Evolutionary conservation across 2,329 filamentous ascomycete species (phyloP), one percentile per base, ranked within the genome.

Genomic region (Chaetomiaceae sp.): DNA sequence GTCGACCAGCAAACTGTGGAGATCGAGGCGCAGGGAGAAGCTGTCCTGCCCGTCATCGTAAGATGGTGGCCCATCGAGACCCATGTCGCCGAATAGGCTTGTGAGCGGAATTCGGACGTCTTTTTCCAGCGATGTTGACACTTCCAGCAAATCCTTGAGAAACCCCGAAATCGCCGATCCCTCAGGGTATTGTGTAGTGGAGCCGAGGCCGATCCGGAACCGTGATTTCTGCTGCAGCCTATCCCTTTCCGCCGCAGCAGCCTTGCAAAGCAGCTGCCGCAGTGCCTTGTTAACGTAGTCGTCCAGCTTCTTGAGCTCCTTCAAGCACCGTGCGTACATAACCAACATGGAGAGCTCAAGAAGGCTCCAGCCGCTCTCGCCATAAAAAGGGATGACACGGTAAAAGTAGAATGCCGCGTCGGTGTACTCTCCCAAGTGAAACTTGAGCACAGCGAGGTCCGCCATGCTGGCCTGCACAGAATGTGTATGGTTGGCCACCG

Each of bases 381-480:
- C 86, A 61, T 94, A 96, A 57, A 89, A 87, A 0, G 86, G 85
- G 0, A 88, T 86, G 38, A 94, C 84, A 41, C 84, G 79, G 62
- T 86, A 81, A 63, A 99, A 94, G 64, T 88, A 91, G 0, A 79
- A 79, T 0, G 87, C 84, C 1, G 94, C 91, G 1, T 82, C 79
- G 2, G 74, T 75, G 64, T 85, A 91, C 59, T 97, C 88, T 20
- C 81, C 79, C 3, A 88, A 75, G 55, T 87, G 81, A 61, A 86
- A 94, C 63, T 92, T 91, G 46, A 96, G 74, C 5, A 94, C 80
- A 1, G 90, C 94, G 41, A 97, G 78, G 68, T 99, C 94, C 9
- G 89, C 87, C 67, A 91, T 82, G 55, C 85, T 84, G 18, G 84
- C 80, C 61, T 95, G 85, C 1, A 87, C 85, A 7, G 89, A 88